Evolutionary conservation across 1,284 basidiomycete genomes (phyloP), one percentile per base, ranked within the genome.

Genomic region (Rhodotorula sp.): DNA sequence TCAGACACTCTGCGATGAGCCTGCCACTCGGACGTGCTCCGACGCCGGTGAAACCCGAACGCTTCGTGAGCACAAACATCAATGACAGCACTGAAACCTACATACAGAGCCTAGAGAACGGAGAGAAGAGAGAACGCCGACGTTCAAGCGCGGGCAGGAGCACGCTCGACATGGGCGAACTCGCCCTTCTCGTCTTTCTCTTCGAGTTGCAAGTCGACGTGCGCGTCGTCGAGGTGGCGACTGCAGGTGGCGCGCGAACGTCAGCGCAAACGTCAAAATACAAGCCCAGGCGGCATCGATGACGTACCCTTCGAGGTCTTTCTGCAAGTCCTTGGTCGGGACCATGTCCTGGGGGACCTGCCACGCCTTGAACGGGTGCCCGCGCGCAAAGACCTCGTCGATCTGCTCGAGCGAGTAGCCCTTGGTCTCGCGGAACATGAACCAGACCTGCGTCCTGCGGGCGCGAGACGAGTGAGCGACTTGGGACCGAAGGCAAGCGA

Each of bases 361-460:
- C 62, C 62, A 62, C 8, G 62, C 62, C 38, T n/a, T 62, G 62
- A 62, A 55, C 0, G 52, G 34, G 62, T 55, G 52, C 0, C 62
- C 62, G n/a, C 34, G 10, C 16, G 38, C n/a, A 10, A 62, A 62
- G 7, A 62, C 34, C 16, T 87, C 89, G 78, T 91, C 90, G 65
- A 69, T 69, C 55, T 69, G 55, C 57, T 69, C 68, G 26, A 69
- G 60, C 3, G 68, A 59, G 21, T 60, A 90, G 84, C 81, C 90
- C 88, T 66, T 66, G n/a, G 64, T 66, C 58, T 65, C 81, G 90
- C 85, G 19, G 87, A 86, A 3, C 59, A 69, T 63, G 71, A 77
- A 77, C 49, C 69, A 72, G 67, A 90, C 83, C 75, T 90, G 88
- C 66, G 89, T 82, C 78, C 59, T 60, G 47, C 26, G 26, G 26